Evolutionary conservation across 1,284 basidiomycete genomes (phyloP), one percentile per base, ranked within the genome.

Genomic region (Tilletia caries): DNA sequence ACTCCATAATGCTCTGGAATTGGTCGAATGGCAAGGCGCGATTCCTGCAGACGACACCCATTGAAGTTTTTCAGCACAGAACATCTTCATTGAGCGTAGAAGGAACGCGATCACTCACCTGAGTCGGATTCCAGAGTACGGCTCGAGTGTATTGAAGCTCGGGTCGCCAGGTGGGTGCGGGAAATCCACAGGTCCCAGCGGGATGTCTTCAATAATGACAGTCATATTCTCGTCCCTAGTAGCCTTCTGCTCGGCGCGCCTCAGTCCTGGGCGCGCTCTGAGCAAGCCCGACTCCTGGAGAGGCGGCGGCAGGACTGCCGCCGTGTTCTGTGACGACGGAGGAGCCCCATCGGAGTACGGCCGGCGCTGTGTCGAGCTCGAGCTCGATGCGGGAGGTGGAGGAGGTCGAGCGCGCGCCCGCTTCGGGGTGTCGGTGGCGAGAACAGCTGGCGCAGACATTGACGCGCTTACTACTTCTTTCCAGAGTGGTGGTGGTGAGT

Each of bases 1-100:
- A 92, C 29, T 87, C 86, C 34, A 98, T 86, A 83, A 93, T 89
- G n/a, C 91, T 89, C 82, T 92, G 89, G 8, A 98, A 84, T 70
- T 91, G 88, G 27, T 89, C 87, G 81, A 62, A 62, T 0, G 58
- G 58, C 12, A 62, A 29, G 12, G 58, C 6, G 32, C 58, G 58
- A 33, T 34, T 29, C 58, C 58, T 62, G 58, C 12, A 62, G 32
- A 6, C 13, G 18, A 37, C 32, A 3, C 20, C 48, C 48, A 34
- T 13, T 33, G 32, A 37, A 5, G 3, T 13, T 5, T 18, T 3
- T 62, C 32, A 62, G 58, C 58, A 58, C 15, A 58, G 25, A 25
- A 32, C 54, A 41, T 1, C 15, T 41, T 1, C 37, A 10, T 41
- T 41, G 37, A 41, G 15, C 20, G 27, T 32, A 29, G 13, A 1